phyloP scores from a whole-genome alignment of 768 basidiomycete genomes.

The Boletus vinaceobasis region DNA sequence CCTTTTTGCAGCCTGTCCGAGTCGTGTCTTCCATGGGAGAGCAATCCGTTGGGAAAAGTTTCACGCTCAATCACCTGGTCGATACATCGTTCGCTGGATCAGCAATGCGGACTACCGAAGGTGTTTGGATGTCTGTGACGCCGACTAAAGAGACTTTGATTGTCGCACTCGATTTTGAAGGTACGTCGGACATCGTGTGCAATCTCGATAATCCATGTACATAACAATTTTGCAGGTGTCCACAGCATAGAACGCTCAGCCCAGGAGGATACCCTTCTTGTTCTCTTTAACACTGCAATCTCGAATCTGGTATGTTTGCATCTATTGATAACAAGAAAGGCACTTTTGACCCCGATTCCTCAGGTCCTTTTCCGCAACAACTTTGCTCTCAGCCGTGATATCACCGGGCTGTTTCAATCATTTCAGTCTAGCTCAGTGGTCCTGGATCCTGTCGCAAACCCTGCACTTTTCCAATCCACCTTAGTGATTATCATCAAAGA shows the following conservation, averaged over 20 bases:
- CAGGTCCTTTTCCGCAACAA: constrained; percentile 67
- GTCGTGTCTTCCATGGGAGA: constrained; percentile 70
- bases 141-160: constrained; percentile 53
- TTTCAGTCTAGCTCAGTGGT: constrained; percentile 56
- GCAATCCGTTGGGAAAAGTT: constrained; percentile 64
- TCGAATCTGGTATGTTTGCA: constrained; percentile 50
- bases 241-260: constrained; percentile 61
- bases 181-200: constrained; percentile 20
- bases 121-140: constrained; percentile 65
- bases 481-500: constrained; percentile 68
- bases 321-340: background rate
- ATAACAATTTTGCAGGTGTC: constrained; percentile 40
- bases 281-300: constrained; percentile 63
- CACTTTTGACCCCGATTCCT: background rate
- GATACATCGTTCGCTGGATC: constrained; percentile 65
- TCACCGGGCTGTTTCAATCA: constrained; percentile 57
- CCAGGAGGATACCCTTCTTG: constrained; percentile 62
- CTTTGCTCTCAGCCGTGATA: constrained; percentile 60
- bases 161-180: constrained; percentile 68
- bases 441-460: constrained; percentile 56
- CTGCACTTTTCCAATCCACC: constrained; percentile 54
- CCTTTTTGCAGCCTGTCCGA: constrained; percentile 46
- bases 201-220: background rate
- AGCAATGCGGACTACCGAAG: constrained; percentile 63
- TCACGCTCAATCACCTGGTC: constrained; percentile 54